These are phyloP conservation scores for Ceratocystis destructans DNA, from an alignment of 2,329 filamentous ascomycete species.

Conservation along the genomic window DNA sequence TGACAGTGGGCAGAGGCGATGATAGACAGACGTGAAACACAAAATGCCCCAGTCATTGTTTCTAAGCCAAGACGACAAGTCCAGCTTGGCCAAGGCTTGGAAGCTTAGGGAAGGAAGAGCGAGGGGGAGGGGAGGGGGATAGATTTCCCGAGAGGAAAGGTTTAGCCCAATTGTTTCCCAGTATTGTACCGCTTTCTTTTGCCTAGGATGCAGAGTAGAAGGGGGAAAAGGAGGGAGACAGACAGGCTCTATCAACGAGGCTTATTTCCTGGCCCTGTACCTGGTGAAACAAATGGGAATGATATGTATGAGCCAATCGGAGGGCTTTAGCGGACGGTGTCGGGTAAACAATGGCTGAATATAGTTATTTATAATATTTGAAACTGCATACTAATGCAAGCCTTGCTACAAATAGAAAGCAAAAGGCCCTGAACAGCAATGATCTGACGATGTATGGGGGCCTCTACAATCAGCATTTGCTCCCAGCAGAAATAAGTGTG, in stretches of 20 bases:
- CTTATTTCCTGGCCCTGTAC: not conserved
- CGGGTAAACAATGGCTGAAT: not conserved
- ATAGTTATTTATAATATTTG: no score
- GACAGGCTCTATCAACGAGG: not conserved
- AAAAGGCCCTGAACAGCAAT: no score
- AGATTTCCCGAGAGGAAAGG: no score
- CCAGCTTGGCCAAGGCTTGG: not conserved
- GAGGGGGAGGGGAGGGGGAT: no score
- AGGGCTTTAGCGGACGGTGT: not conserved
- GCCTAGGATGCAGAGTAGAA: not conserved
- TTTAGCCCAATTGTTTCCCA: no score
- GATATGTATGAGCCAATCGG: not conserved
- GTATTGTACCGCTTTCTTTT: no score
- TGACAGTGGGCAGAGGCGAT: not conserved
- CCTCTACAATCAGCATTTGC: no score
- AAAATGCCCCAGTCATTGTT: not conserved
- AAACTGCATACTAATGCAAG: no score
- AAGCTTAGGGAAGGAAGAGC: not conserved
- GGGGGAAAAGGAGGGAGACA: not conserved
- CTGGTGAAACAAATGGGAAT: not conserved
- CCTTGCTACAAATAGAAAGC: no score
- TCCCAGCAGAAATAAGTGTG: not conserved
- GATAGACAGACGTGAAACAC: conserved; percentile 4
- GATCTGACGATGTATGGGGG: no score
- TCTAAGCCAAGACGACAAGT: not conserved